Conservation (phyloP, 345 rosid genomes). For the Anacardium occidentale region DNA sequence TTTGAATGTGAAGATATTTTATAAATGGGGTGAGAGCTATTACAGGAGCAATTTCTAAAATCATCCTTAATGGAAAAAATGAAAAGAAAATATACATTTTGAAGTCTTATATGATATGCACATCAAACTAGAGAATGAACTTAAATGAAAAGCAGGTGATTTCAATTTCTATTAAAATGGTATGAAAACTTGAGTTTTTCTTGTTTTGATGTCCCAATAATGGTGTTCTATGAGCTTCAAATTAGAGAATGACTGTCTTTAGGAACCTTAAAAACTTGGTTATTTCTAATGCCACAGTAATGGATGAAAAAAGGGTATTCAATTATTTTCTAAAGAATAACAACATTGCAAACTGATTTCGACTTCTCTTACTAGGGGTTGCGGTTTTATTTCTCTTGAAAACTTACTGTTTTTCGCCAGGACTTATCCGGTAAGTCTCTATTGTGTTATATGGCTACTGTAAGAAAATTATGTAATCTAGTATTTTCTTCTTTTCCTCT, state of each 20-base stretch:
- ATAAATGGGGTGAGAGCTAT: not conserved
- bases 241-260: not conserved
- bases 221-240: not conserved
- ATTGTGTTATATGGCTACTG: slow-evolving; percentile 6
- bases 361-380: slow-evolving; percentile 55
- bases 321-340: not conserved
- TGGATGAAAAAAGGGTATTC: not conserved
- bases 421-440: slow-evolving; percentile 71
- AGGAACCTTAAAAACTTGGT: not conserved
- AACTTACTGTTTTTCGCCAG: slow-evolving; percentile 83
- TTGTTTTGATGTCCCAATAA: not conserved
- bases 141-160: not conserved
- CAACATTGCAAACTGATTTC: slow-evolving; percentile 11
- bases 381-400: slow-evolving; percentile 86
- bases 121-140: not conserved
- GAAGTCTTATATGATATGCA: not conserved
- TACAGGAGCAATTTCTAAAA: not conserved
- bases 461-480: not conserved
- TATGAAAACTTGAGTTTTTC: not conserved
- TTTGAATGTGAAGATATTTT: not conserved
- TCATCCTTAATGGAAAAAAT: not conserved
- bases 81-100: not conserved
- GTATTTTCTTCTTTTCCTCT: not conserved
- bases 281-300: not conserved
- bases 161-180: not conserved